Evolutionary conservation across 208 protist species (phyloP).

Genomic region (Leishmania braziliensis): DNA sequence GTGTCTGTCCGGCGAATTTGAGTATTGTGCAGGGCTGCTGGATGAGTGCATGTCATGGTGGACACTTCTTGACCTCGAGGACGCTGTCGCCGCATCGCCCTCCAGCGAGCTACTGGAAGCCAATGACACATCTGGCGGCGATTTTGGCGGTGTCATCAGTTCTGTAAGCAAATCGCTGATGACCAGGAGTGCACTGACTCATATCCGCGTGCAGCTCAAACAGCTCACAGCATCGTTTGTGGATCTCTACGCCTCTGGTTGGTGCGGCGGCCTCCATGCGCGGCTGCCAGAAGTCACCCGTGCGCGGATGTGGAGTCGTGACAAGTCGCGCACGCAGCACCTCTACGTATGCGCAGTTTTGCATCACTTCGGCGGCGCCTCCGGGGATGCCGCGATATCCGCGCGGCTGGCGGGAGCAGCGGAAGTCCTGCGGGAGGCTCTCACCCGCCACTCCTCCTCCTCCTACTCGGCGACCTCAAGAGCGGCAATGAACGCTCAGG

Average conservation of each 20-base stretch:
- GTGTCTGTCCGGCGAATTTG: background rate
- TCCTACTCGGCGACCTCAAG: background rate
- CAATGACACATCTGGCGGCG: background rate
- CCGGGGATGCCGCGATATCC: background rate
- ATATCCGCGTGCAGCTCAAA: slow-evolving; percentile 3
- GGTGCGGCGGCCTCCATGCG: slow-evolving; percentile 11
- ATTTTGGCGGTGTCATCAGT: background rate
- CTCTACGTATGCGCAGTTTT: slow-evolving; percentile 13
- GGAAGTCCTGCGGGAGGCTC: slow-evolving; percentile 17
- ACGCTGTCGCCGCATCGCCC: background rate
- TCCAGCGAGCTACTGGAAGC: background rate
- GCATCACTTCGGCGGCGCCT: background rate
- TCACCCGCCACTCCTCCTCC: background rate
- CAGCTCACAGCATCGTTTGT: background rate
- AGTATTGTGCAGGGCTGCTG: slow-evolving; percentile 2
- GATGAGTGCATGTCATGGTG: slow-evolving; percentile 23
- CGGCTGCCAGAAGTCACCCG: background rate
- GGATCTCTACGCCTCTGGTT: slow-evolving; percentile 17
- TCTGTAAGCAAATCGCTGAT: background rate
- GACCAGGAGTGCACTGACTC: background rate
- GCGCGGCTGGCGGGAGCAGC: background rate
- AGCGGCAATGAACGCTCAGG: background rate
- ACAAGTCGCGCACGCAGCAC: slow-evolving; percentile 19
- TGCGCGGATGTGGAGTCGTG: slow-evolving; percentile 11
- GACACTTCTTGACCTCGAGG: slow-evolving; percentile 22